Base-by-base conservation (phyloP, 169 alveolate genomes). In the Babesia bovis region DNA sequence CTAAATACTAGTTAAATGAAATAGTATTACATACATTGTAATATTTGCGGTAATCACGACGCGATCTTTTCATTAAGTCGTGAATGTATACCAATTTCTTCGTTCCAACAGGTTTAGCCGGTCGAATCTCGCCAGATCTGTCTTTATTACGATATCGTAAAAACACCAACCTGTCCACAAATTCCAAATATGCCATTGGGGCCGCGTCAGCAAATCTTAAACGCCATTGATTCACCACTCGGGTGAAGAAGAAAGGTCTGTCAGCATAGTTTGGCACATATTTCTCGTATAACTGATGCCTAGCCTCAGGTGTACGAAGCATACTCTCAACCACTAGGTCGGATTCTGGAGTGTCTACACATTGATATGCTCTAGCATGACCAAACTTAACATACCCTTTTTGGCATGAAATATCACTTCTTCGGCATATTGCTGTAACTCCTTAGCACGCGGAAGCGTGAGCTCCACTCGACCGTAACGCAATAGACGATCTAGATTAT, bases 361-460 rank as follows among this genome's bases (percentile, higher is more conserved):
- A 36, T 45, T 10, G 9, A 35, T 19, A 10, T 47, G 28, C 6
- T 7, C 25, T 1, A 40, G 0, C n/a, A 4, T 9, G 12, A 23
- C 12, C 5, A 21, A 26, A 7, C 9, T 28, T 23, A 4, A 56
- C 63, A 33, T 67, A 84, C 94, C 88, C 52, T 76, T 81, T 65
- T 91, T 92, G 3, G 96, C 95, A 35, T 87, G 89, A 59, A 70
- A 87, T 1, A 92, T 72, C 59, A 92, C 66, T 60, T 92, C 96
- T 57, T 92, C 96, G 13, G 94, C 94, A 65, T 89, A 92, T 49
- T 92, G 95, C 82, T 92, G 96, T 33, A 92, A 76, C 66, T 92
- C 96, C 63, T 91, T 91, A 10, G 95, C 94, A 30, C 90, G 75
- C 2, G 95, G 85, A 35, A 92, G 70, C 0, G 96, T 91, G 30